Percentiles rank a stretch among this genome's conserved stretches.
These are phyloP conservation scores for Nadsonia starkeyi-henricii DNA, from an alignment of 1,139 yeast genomes.

Conservation along the genomic window DNA sequence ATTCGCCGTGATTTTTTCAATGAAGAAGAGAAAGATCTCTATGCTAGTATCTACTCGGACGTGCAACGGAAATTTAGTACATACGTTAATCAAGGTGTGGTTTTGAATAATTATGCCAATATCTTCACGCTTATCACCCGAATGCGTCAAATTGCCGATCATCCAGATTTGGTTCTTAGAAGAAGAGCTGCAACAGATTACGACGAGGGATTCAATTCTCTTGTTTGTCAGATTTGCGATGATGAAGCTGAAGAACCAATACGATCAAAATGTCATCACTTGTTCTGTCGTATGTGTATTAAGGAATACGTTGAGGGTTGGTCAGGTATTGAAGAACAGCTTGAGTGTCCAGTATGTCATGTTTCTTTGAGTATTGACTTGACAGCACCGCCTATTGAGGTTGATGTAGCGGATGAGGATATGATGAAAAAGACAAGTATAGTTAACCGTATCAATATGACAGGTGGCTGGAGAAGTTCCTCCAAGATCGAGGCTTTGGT, in stretches of 20 bases:
- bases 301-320: constrained; percentile 79
- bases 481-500: constrained; percentile 94
- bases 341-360: constrained; percentile 93
- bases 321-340: constrained; percentile 44
- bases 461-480: constrained; percentile 81
- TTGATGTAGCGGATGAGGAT: constrained; percentile 36
- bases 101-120: constrained; percentile 87
- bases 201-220: constrained; percentile 37
- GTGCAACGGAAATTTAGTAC: constrained; percentile 69
- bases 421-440: constrained; percentile 66
- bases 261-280: constrained; percentile 84
- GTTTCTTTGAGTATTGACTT: constrained; percentile 82
- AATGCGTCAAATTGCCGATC: constrained; percentile 97
- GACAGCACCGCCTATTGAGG: constrained; percentile 74
- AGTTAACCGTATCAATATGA: constrained; percentile 75
- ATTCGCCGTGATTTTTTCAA: constrained; percentile 76
- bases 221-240: constrained; percentile 86
- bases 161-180: constrained; percentile 85
- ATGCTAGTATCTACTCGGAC: constrained; percentile 76
- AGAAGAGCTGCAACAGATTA: constrained; percentile 29
- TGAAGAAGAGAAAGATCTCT: constrained; percentile 87
- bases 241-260: constrained; percentile 98
- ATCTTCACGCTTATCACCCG: constrained; percentile 90
- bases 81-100: constrained; percentile 91
- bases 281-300: constrained; percentile 83